phyloP scores from a whole-genome alignment of 257 asterid species.

The Scutellaria minor region DNA sequence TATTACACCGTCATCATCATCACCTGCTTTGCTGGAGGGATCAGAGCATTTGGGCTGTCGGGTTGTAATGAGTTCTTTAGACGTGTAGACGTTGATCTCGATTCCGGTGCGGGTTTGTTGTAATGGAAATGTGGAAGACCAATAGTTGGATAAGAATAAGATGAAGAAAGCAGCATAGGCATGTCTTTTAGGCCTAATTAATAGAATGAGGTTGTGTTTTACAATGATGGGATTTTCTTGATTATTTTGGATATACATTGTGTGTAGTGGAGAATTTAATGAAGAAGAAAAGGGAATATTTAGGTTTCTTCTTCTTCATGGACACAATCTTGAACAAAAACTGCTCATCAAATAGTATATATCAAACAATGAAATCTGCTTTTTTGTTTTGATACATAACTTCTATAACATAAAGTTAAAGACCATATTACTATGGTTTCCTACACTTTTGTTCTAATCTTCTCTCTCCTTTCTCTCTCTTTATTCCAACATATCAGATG shows the following conservation, averaged over 20 bases:
- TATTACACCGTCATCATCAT: constrained; percentile 24
- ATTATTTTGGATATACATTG: constrained; percentile 11
- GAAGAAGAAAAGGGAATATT: constrained; percentile 62
- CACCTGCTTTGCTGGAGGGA: constrained; percentile 77
- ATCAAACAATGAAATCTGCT: background rate
- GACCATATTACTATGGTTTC: background rate
- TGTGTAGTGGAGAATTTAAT: constrained; percentile 37
- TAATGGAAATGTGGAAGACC: constrained; percentile 38
- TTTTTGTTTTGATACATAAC: constrained; percentile 32
- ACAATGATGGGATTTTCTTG: background rate
- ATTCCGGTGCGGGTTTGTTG: constrained; percentile 37
- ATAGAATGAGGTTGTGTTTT: background rate
- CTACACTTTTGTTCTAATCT: constrained; percentile 21
- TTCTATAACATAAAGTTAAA: constrained; percentile 27
- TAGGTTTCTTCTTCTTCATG: constrained; percentile 77
- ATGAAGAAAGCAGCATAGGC: constrained; percentile 52
- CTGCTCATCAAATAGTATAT: constrained; percentile 31
- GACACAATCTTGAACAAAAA: constrained; percentile 31
- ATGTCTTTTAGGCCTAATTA: constrained; percentile 30
- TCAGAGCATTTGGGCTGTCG: constrained; percentile 41
- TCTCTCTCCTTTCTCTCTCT: constrained; percentile 20
- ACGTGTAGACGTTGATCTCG: constrained; percentile 29
- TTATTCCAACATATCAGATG: constrained; percentile 28
- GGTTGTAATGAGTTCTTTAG: constrained; percentile 44
- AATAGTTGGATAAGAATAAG: constrained; percentile 36